Conservation (phyloP, 345 rosid species). For the Salix purpurea region DNA sequence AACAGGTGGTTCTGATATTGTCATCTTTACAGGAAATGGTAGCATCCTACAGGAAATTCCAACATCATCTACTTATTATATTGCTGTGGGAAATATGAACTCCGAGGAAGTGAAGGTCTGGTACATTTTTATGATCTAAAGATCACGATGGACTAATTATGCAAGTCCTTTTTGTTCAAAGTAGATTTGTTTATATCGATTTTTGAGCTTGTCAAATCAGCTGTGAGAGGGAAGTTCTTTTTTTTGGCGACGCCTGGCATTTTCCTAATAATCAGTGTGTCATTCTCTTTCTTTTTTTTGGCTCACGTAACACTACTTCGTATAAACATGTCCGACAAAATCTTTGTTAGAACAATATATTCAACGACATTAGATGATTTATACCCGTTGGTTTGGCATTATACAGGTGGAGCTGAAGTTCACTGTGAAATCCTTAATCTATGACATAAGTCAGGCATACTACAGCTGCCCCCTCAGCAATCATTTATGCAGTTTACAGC, state of each 20-base stretch:
- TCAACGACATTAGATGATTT: background rate
- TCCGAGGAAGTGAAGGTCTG: conserved; percentile 47
- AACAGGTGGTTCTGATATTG: background rate
- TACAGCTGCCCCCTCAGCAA: conserved; percentile 37
- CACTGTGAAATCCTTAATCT: conserved; percentile 31
- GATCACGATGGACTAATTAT: background rate
- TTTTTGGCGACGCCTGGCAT: background rate
- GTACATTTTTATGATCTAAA: background rate
- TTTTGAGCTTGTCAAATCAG: background rate
- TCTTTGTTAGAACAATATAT: background rate
- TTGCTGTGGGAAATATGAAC: conserved; percentile 50
- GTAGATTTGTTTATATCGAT: background rate
- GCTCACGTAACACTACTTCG: background rate
- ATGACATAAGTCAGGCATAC: conserved; percentile 41
- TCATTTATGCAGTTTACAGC: conserved; percentile 28
- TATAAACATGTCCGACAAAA: background rate
- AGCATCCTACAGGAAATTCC: conserved; percentile 40
- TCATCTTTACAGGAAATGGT: conserved; percentile 41
- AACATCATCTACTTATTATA: conserved; percentile 37
- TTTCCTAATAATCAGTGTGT: background rate
- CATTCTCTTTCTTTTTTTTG: background rate
- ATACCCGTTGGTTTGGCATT: background rate
- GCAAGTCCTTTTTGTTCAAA: background rate
- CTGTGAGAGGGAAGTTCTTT: background rate
- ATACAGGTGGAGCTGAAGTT: conserved; percentile 48